Conservation (phyloP, 2,329 filamentous ascomycete genomes). For the Fusarium sp. region DNA sequence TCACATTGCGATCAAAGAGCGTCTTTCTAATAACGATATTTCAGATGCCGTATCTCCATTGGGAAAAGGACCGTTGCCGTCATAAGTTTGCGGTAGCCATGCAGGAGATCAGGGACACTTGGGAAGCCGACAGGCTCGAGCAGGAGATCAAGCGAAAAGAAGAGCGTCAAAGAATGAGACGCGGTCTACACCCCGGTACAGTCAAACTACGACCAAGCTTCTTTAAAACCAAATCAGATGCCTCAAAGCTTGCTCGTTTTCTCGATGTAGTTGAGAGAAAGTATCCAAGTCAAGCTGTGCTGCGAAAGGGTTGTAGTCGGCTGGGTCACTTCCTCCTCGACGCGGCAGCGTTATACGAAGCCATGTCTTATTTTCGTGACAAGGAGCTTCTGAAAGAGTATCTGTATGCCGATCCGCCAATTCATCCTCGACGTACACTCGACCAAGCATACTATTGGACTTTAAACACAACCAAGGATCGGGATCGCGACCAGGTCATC, state of each 20-base stretch:
- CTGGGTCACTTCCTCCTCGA: neutral
- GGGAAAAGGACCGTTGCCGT: neutral
- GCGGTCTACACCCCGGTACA: too few relatives aligned
- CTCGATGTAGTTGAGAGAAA: too few relatives aligned
- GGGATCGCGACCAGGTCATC: neutral
- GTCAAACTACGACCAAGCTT: too few relatives aligned
- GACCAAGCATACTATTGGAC: slow-evolving; percentile 1
- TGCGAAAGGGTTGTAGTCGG: neutral
- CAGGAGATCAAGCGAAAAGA: neutral
- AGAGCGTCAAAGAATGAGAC: neutral
- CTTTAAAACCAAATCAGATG: too few relatives aligned
- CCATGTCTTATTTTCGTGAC: neutral
- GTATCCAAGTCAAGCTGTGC: neutral
- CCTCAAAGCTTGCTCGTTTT: too few relatives aligned
- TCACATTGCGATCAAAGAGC: too few relatives aligned
- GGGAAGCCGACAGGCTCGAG: neutral
- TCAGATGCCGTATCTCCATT: neutral
- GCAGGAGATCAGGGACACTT: neutral
- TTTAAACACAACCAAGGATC: neutral
- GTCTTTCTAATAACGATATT: neutral
- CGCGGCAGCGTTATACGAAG: neutral
- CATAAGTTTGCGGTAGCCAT: neutral
- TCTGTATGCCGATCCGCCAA: neutral
- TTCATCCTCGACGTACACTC: neutral
- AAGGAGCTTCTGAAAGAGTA: neutral